These are phyloP conservation scores for Lyophyllum shimeji DNA, from an alignment of 768 basidiomycete species.

Conservation along the genomic window DNA sequence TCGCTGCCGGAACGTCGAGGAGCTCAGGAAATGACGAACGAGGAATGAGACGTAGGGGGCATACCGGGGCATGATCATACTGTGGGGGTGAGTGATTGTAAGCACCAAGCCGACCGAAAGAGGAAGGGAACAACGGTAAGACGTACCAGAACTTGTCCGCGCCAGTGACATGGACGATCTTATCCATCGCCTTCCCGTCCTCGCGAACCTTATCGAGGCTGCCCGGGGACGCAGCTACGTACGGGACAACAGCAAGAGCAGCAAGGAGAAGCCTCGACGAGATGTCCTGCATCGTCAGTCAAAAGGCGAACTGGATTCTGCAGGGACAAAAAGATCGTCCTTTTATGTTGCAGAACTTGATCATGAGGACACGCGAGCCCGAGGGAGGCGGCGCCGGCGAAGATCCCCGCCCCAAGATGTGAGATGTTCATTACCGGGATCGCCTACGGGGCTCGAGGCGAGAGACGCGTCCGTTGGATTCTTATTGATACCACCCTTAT, in stretches of 20 bases:
- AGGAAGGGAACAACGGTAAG: too few species aligned
- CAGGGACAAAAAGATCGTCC: neutral
- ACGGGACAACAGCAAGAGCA: neutral
- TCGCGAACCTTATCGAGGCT: slow-evolving; percentile 13
- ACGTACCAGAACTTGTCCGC: slow-evolving; percentile 45
- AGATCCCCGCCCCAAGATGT: neutral
- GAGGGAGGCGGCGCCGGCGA: too few species aligned
- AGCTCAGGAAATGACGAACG: too few species aligned
- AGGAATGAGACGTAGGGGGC: too few species aligned
- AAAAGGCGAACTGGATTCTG: neutral
- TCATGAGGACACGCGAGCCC: too few species aligned
- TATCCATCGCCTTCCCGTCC: slow-evolving; percentile 37
- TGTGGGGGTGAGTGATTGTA: slow-evolving; percentile 6
- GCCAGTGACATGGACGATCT: slow-evolving; percentile 50
- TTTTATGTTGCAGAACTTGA: neutral
- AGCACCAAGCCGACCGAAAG: neutral
- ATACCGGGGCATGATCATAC: slow-evolving; percentile 50
- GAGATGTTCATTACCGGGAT: neutral
- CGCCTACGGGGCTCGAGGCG: neutral
- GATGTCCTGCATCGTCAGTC: neutral
- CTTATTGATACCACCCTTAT: neutral
- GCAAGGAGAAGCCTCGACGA: neutral
- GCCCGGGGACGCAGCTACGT: slow-evolving; percentile 1
- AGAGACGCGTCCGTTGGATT: neutral
- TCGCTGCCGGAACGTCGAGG: too few species aligned